These are phyloP conservation scores for Lumnitzera littorea DNA, from an alignment of 345 rosid species.

Conservation along the genomic window DNA sequence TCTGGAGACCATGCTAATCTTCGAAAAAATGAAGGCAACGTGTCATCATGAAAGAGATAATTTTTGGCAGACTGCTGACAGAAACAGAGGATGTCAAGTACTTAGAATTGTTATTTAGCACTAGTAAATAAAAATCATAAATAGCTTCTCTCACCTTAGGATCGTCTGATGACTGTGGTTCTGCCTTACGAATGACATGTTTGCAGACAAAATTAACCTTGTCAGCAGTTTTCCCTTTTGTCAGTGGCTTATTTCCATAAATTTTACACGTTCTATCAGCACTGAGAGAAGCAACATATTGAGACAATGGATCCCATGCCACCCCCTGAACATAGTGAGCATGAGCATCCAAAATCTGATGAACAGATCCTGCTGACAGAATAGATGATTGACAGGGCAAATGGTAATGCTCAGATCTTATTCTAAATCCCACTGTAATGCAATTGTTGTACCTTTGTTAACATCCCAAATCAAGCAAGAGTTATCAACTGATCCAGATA, in stretches of 20 bases:
- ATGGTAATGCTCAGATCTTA: slow-evolving; percentile 3
- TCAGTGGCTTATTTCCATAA: slow-evolving; percentile 60
- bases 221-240: slow-evolving; percentile 57
- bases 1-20: slow-evolving; percentile 99
- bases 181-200: slow-evolving; percentile 73
- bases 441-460: slow-evolving; percentile 56
- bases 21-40: slow-evolving; percentile 89
- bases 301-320: slow-evolving; percentile 89
- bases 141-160: slow-evolving; percentile 39
- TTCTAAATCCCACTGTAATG: not conserved
- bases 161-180: slow-evolving; percentile 47
- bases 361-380: slow-evolving; percentile 61
- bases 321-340: slow-evolving; percentile 98
- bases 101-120: not conserved
- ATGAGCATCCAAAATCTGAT: slow-evolving; percentile 85
- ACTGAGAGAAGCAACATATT: slow-evolving; percentile 81
- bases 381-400: slow-evolving; percentile 4
- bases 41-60: slow-evolving; percentile 93
- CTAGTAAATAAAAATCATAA: too few species aligned
- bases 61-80: slow-evolving; percentile 45
- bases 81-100: not conserved
- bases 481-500: slow-evolving; percentile 97
- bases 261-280: slow-evolving; percentile 95
- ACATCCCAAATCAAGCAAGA: slow-evolving; percentile 95
- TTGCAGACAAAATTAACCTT: slow-evolving; percentile 68